Percentiles rank a stretch among this genome's conserved stretches.
phyloP scores from a whole-genome alignment of 139 green algal species.

The Tetradesmus obliquus region DNA sequence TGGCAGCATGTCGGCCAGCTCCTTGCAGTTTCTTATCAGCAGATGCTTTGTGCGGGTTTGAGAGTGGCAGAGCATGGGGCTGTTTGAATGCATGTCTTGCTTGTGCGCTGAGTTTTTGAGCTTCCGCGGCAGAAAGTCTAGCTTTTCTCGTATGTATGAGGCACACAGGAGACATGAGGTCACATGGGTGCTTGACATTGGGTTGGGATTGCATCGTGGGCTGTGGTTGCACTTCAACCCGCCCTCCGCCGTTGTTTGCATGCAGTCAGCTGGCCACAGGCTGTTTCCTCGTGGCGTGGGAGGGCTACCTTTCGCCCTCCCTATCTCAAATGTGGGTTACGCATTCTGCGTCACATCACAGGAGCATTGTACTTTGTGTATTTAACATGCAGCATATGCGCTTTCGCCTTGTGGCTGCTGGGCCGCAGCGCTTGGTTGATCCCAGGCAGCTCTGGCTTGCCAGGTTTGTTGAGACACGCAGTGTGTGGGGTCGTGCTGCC shows the following conservation, averaged over 20 bases:
- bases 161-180: not conserved
- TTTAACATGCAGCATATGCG: not conserved
- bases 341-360: not conserved
- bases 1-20: no score
- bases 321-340: not conserved
- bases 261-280: not conserved
- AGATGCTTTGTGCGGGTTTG: not conserved
- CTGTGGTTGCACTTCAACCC: not conserved
- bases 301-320: not conserved
- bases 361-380: not conserved
- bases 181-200: not conserved
- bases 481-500: not conserved
- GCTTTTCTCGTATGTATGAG: not conserved
- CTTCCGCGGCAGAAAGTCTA: not conserved
- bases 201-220: not conserved
- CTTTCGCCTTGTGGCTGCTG: not conserved
- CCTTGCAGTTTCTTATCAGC: no score
- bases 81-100: not conserved
- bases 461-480: not conserved
- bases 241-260: not conserved
- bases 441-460: not conserved
- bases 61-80: not conserved
- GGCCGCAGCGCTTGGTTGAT: not conserved
- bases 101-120: not conserved
- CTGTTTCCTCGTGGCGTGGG: not conserved